Percentiles rank a stretch among this genome's conserved stretches.
Evolutionary conservation across 2,329 filamentous ascomycete species (phyloP).

Genomic region (Ceratocystiopsis minuta): DNA sequence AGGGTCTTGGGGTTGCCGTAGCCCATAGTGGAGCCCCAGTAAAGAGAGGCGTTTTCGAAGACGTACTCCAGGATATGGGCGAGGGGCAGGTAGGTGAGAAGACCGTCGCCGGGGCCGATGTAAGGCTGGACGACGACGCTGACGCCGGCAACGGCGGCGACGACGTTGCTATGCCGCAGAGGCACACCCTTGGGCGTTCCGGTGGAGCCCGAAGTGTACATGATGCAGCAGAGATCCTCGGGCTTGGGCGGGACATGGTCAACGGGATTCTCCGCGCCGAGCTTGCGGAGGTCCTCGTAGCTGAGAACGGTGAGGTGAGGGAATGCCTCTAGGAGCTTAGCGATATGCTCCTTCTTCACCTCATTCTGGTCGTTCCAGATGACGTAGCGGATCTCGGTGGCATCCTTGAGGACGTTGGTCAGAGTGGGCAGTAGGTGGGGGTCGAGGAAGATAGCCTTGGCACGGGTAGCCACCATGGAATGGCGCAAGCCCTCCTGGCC

Average conservation of each 20-base stretch:
- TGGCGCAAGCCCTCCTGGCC: slow-evolving; percentile 59
- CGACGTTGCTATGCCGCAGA: slow-evolving; percentile 55
- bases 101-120: slow-evolving; percentile 57
- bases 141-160: slow-evolving; percentile 63
- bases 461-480: slow-evolving; percentile 53
- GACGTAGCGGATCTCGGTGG: slow-evolving; percentile 29
- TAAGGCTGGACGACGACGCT: slow-evolving; percentile 59
- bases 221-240: slow-evolving; percentile 60
- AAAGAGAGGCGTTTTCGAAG: slow-evolving; percentile 69
- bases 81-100: slow-evolving; percentile 70
- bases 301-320: slow-evolving; percentile 28
- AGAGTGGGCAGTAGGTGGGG: slow-evolving; percentile 47
- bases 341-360: slow-evolving; percentile 30
- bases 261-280: slow-evolving; percentile 43
- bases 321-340: slow-evolving; percentile 31
- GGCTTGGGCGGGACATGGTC: slow-evolving; percentile 51
- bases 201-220: slow-evolving; percentile 63
- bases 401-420: slow-evolving; percentile 33
- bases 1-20: slow-evolving; percentile 78
- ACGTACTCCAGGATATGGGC: slow-evolving; percentile 85
- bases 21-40: slow-evolving; percentile 76
- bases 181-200: slow-evolving; percentile 69
- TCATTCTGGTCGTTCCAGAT: slow-evolving; percentile 38
- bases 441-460: slow-evolving; percentile 57
- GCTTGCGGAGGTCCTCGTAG: slow-evolving; percentile 31